These are phyloP conservation scores for Phyllosticta citrichinensis DNA, from an alignment of 2,329 filamentous ascomycete species.

Conservation along the genomic window DNA sequence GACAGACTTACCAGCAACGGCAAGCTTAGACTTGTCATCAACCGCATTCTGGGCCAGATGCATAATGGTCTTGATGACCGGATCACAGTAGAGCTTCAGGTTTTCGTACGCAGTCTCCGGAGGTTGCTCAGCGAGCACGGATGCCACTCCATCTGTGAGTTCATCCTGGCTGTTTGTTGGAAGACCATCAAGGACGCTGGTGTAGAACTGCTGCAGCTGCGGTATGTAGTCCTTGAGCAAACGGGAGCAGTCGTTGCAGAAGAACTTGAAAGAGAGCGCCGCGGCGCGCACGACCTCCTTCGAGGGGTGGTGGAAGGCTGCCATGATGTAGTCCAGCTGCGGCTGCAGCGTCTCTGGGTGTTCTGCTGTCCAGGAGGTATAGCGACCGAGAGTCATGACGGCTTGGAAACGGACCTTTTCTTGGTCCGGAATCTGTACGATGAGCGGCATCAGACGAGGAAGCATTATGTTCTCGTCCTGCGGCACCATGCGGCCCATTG, in stretches of 20 bases:
- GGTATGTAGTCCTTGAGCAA: conserved; percentile 73
- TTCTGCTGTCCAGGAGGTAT: conserved; percentile 94
- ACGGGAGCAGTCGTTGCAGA: conserved; percentile 89
- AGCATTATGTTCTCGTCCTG: conserved; percentile 79
- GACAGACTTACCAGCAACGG: conserved; percentile 61
- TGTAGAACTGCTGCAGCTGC: conserved; percentile 86
- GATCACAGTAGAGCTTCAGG: conserved; percentile 87
- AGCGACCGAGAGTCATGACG: conserved; percentile 92
- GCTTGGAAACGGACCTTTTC: conserved; percentile 98
- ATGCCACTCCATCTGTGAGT: conserved; percentile 89
- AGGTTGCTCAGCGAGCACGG: conserved; percentile 80
- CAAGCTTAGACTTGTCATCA: conserved; percentile 72
- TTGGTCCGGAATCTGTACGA: conserved; percentile 89
- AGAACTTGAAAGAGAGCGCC: conserved; percentile 90
- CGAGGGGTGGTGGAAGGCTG: conserved; percentile 78
- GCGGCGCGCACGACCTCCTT: conserved; percentile 87
- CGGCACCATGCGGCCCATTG: conserved; percentile 93
- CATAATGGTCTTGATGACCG: conserved; percentile 78
- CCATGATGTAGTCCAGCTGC: conserved; percentile 92
- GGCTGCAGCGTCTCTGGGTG: conserved; percentile 87
- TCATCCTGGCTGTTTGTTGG: conserved; percentile 86
- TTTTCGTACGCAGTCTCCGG: conserved; percentile 69
- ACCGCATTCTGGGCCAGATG: conserved; percentile 74
- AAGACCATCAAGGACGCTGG: conserved; percentile 76
- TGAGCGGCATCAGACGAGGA: conserved; percentile 81